Percentiles rank a stretch among this genome's conserved stretches.
These are phyloP conservation scores for Skeletonema grethae DNA, from an alignment of 108 stramenopile genomes.

Conservation along the genomic window DNA sequence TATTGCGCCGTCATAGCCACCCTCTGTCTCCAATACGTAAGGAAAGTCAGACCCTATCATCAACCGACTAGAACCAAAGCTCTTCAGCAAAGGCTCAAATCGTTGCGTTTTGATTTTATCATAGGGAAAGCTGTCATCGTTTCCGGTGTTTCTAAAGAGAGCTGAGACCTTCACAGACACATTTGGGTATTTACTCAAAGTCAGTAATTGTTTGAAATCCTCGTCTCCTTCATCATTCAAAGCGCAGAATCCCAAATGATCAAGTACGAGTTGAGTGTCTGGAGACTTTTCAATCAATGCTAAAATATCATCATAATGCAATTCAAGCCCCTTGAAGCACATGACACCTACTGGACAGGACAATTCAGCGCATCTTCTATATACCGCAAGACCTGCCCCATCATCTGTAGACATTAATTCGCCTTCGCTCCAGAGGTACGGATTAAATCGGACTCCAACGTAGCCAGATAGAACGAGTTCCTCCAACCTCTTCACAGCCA, in stretches of 20 bases:
- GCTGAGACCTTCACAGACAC: constrained; percentile 83
- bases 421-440: constrained; percentile 78
- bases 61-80: constrained; percentile 73
- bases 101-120: constrained; percentile 56
- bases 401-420: constrained; percentile 37
- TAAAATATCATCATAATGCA: constrained; percentile 75
- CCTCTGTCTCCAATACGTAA: constrained; percentile 73
- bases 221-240: constrained; percentile 63
- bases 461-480: constrained; percentile 74
- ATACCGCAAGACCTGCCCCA: constrained; percentile 63
- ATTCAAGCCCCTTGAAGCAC: constrained; percentile 85
- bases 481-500: constrained; percentile 67
- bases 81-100: constrained; percentile 68
- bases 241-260: constrained; percentile 88
- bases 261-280: constrained; percentile 72
- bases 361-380: constrained; percentile 78
- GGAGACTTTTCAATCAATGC: constrained; percentile 62
- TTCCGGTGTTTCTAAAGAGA: constrained; percentile 73
- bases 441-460: constrained; percentile 88
- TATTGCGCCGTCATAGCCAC: constrained; percentile 61
- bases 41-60: constrained; percentile 90
- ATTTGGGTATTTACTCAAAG: constrained; percentile 69
- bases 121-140: constrained; percentile 51
- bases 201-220: constrained; percentile 67
- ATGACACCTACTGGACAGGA: constrained; percentile 85